phyloP scores from a whole-genome alignment of 129 eudicot genomes.

The Smallanthus sonchifolius region DNA sequence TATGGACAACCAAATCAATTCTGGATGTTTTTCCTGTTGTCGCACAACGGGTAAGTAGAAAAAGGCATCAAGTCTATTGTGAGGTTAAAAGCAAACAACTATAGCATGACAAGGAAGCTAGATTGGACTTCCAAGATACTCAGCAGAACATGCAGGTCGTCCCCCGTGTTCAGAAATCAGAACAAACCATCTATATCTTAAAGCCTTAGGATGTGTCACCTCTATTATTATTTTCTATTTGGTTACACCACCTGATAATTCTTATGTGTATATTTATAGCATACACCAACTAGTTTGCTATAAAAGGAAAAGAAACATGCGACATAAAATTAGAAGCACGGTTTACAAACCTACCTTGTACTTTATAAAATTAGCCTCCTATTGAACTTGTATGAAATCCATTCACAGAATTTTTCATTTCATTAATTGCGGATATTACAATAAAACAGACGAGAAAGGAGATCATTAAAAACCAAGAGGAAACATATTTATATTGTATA shows the following conservation, averaged over 20 bases:
- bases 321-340: not conserved
- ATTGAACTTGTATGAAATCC: not conserved
- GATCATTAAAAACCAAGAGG: not conserved
- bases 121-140: not conserved
- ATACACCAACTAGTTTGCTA: not conserved
- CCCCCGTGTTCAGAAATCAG: not conserved
- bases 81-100: not conserved
- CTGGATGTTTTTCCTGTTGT: not conserved
- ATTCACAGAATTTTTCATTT: not conserved
- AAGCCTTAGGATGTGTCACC: not conserved
- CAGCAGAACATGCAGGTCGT: not conserved
- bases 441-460: not conserved
- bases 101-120: not conserved
- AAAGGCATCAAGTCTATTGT: not conserved
- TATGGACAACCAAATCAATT: not conserved
- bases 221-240: not conserved
- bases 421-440: not conserved
- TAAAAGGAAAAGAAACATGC: not conserved
- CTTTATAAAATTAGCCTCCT: not conserved
- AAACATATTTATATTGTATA: not conserved
- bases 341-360: slow-evolving; percentile 1
- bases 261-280: not conserved
- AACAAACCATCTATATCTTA: not conserved
- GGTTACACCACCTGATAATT: not conserved
- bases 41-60: not conserved